Evolutionary conservation across 345 rosid species (phyloP), one percentile per base, ranked within the genome.

Genomic region (Syzygium grande): DNA sequence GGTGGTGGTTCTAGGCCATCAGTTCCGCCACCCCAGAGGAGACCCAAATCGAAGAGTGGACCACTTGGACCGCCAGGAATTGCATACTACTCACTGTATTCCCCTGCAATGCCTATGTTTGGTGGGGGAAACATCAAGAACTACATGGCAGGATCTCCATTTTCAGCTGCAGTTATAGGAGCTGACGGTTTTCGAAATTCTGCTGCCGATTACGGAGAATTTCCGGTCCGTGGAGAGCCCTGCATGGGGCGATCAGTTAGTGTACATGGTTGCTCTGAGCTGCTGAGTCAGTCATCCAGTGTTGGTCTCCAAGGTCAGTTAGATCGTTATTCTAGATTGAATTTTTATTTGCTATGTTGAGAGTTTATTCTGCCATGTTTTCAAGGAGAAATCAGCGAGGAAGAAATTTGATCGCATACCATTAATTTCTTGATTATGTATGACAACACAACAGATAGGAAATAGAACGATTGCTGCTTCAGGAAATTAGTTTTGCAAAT

Each of bases 41-140:
- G 93, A 86, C 99, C 99, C 25, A 98, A 95, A 89, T 96, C 99
- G 9, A 98, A 98, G 91, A 98, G 99, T 88, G 99, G 99, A 59
- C 99, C 99, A 1, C 94, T 98, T 90, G 99, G 99, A 3, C 97
- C 98, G 55, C 98, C 99, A 52, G 99, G 99, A 52, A 38, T 92
- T 91, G 95, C 97, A 11, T 94, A 92, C 89, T 91, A 94, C 88
- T 94, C 98, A 1, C 83, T 91, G 93, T 95, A 93, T 89, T 95
- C 99, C 1, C 98, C 99, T 89, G 93, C 94, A 4, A 84, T 93
- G 89, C 98, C 94, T 17, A 92, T 93, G 90, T 92, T 92, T 90
- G 97, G 92, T 34, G 96, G 94, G 41, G 91, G 91, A 23, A 93
- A 91, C 86, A 52, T 89, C 86, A 92, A 93, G 25, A 92, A 90